A percentile compares a stretch with the other conserved stretches of the same genome.
phyloP scores from a whole-genome alignment of 495 filamentous ascomycete species.

The Penicillium flavigenum region DNA sequence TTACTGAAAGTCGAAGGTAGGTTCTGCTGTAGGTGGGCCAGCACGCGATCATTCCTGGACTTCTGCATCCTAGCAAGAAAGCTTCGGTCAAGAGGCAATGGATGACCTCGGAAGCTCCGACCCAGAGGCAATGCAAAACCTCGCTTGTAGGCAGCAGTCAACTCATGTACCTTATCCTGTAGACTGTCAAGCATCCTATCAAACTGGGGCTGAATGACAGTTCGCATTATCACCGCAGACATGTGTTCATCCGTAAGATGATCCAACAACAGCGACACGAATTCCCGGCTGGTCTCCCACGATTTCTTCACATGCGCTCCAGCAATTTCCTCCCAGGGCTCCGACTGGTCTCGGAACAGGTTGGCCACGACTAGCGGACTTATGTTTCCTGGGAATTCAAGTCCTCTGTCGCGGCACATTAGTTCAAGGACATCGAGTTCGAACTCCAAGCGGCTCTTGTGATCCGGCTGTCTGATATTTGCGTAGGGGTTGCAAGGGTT shows the following conservation, averaged over 20 bases:
- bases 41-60: constrained; percentile 22
- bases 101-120: constrained; percentile 41
- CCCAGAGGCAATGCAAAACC: constrained; percentile 47
- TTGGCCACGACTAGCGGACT: constrained; percentile 45
- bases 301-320: constrained; percentile 22
- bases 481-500: constrained; percentile 15
- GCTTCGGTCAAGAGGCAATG: constrained; percentile 42
- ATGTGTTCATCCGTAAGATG: constrained; percentile 34
- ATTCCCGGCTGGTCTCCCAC: constrained; percentile 27
- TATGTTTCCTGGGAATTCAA: constrained; percentile 46
- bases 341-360: constrained; percentile 45
- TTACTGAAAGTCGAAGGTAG: not conserved
- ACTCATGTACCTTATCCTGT: constrained; percentile 39
- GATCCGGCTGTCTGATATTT: constrained; percentile 17
- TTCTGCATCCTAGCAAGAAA: constrained; percentile 37
- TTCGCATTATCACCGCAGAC: constrained; percentile 24
- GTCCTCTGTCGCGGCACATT: constrained; percentile 31
- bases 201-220: constrained; percentile 27
- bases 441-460: constrained; percentile 10
- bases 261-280: constrained; percentile 29
- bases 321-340: constrained; percentile 39
- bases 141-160: constrained; percentile 44
- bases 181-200: constrained; percentile 32
- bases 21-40: not conserved
- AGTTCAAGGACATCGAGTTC: constrained; percentile 22